phyloP scores from a whole-genome alignment of 306 rosid species.

The Arachis hypogaea region DNA sequence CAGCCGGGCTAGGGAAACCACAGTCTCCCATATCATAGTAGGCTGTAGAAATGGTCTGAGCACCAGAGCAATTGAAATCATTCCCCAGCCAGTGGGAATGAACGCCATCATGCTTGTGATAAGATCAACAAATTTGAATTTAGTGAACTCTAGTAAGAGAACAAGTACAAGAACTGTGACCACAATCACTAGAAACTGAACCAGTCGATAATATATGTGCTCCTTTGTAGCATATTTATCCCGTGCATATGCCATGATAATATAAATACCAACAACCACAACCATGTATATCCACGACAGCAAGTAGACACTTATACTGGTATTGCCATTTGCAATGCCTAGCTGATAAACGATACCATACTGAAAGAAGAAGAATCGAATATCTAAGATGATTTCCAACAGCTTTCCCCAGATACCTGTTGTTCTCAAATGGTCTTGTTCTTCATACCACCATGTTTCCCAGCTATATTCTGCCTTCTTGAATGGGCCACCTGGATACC shows the following conservation, averaged over 20 bases:
- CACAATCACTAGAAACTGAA: conserved; percentile 74
- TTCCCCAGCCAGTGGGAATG: conserved; percentile 96
- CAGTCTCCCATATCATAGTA: conserved; percentile 81
- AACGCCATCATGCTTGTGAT: conserved; percentile 76
- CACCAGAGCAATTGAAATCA: conserved; percentile 84
- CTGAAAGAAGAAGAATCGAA: conserved; percentile 98
- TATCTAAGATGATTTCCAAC: conserved; percentile 87
- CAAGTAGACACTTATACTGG: conserved; percentile 78
- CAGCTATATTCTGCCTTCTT: conserved; percentile 79
- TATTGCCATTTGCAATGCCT: conserved; percentile 40
- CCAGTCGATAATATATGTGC: conserved; percentile 79
- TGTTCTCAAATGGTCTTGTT: conserved; percentile 86
- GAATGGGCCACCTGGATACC: conserved; percentile 76
- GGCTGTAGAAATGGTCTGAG: conserved; percentile 87
- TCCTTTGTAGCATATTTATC: conserved; percentile 78
- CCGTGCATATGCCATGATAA: conserved; percentile 65
- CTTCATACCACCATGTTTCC: conserved; percentile 97
- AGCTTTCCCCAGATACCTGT: conserved; percentile 98
- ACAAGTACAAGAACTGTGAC: conserved; percentile 60
- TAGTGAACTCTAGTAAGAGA: conserved; percentile 62
- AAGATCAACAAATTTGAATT: conserved; percentile 59
- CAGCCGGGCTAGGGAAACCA: conserved; percentile 82
- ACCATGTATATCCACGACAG: conserved; percentile 83
- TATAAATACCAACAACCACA: conserved; percentile 70
- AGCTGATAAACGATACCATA: conserved; percentile 89